Evolutionary conservation across 805 yeast genomes (phyloP).

Genomic region (Teunomyces lycoperdinae): DNA sequence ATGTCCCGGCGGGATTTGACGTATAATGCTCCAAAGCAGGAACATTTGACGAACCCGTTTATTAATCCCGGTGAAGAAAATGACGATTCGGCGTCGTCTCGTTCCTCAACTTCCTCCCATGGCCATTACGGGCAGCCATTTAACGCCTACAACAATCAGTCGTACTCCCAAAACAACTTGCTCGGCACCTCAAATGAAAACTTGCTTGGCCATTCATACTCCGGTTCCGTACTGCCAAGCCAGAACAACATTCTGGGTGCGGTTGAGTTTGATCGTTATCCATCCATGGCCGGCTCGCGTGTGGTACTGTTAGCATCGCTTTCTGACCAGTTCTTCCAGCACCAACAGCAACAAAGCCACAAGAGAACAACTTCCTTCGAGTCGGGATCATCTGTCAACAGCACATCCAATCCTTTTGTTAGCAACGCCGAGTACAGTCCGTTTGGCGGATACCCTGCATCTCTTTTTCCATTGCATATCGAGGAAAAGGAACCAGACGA

Average conservation of each 20-base stretch:
- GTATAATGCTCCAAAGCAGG: slow-evolving; percentile 18
- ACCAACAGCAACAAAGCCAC: background rate
- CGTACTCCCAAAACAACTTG: slow-evolving; percentile 38
- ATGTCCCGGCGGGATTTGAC: slow-evolving; percentile 34
- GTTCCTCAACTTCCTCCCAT: background rate
- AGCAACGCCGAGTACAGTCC: slow-evolving; percentile 73
- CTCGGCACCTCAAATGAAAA: slow-evolving; percentile 22
- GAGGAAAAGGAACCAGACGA: slow-evolving; percentile 96
- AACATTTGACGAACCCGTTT: slow-evolving; percentile 14
- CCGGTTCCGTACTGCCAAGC: background rate
- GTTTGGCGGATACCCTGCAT: slow-evolving; percentile 95
- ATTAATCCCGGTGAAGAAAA: background rate
- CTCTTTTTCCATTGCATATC: slow-evolving; percentile 83
- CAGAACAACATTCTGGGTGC: slow-evolving; percentile 35
- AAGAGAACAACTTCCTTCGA: slow-evolving; percentile 14
- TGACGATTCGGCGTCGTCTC: background rate
- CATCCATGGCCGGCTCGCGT: slow-evolving; percentile 57
- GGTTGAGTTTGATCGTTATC: slow-evolving; percentile 65
- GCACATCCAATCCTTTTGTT: slow-evolving; percentile 35
- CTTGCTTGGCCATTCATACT: background rate
- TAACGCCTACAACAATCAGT: slow-evolving; percentile 37
- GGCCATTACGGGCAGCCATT: slow-evolving; percentile 32
- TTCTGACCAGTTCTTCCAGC: background rate
- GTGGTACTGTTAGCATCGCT: slow-evolving; percentile 49
- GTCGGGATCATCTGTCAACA: slow-evolving; percentile 39